Evolutionary conservation across 371 early-diverging fungal genomes (phyloP).

Genomic region (Syncephalastrum racemosum): DNA sequence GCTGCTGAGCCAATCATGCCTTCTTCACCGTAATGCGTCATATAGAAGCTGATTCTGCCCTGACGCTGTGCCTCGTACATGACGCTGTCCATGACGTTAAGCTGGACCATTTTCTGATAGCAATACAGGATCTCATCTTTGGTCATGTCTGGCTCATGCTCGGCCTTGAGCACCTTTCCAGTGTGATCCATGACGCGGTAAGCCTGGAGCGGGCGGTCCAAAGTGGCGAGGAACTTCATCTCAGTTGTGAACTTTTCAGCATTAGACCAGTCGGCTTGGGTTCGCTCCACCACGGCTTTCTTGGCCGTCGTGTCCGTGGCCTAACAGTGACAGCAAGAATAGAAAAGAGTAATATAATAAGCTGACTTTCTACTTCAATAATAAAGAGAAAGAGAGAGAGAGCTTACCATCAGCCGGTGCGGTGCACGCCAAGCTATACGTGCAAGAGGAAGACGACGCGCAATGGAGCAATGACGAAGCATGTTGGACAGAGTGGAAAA

Average conservation of each 20-base stretch:
- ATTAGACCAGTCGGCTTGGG: slow-evolving; percentile 12
- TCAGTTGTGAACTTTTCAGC: slow-evolving; percentile 14
- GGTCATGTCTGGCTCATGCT: slow-evolving; percentile 79
- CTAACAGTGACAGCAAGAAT: too few relatives aligned
- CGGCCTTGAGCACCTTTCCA: slow-evolving; percentile 71
- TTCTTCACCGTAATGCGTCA: slow-evolving; percentile 98
- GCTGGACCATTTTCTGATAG: slow-evolving; percentile 85
- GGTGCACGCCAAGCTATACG: too few relatives aligned
- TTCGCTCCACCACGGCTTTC: too few relatives aligned
- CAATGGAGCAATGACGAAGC: too few relatives aligned
- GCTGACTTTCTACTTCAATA: too few relatives aligned
- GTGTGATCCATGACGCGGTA: slow-evolving; percentile 93
- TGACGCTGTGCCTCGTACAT: slow-evolving; percentile 97
- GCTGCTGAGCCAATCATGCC: slow-evolving; percentile 92
- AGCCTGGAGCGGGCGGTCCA: slow-evolving; percentile 66
- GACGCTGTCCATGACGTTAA: slow-evolving; percentile 91
- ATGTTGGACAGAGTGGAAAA: too few relatives aligned
- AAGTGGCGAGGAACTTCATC: slow-evolving; percentile 9
- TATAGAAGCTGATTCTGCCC: slow-evolving; percentile 97
- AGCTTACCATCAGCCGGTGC: too few relatives aligned
- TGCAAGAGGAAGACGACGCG: too few relatives aligned
- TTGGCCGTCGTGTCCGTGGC: too few relatives aligned
- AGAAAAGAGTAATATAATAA: too few relatives aligned
- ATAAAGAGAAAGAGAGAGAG: too few relatives aligned
- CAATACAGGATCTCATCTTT: slow-evolving; percentile 73